A percentile compares a stretch with the other conserved stretches of the same genome.
These are phyloP conservation scores for Parietaria judaica DNA, from an alignment of 306 rosid genomes.

Conservation along the genomic window DNA sequence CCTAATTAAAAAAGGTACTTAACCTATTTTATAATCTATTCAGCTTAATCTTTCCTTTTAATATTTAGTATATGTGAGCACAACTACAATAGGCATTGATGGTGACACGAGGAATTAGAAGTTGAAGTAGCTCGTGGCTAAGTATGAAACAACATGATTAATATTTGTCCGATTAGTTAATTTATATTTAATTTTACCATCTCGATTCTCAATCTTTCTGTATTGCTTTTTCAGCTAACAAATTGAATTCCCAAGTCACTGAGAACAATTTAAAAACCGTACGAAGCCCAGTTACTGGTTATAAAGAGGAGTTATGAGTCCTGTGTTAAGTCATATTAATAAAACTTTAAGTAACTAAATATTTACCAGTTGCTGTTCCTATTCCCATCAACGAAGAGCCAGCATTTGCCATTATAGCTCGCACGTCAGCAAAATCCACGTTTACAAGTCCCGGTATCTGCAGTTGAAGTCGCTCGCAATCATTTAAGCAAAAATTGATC, in stretches of 20 bases:
- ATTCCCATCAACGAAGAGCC: constrained; percentile 96
- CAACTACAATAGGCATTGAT: too few relatives aligned
- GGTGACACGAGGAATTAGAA: too few relatives aligned
- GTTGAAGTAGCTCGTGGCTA: too few relatives aligned
- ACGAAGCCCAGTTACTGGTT: background rate
- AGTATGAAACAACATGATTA: too few relatives aligned
- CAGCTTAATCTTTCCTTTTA: too few relatives aligned
- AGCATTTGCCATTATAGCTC: constrained; percentile 93
- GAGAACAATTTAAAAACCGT: background rate
- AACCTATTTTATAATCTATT: too few relatives aligned
- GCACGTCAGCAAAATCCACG: constrained; percentile 93
- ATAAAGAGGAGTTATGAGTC: background rate
- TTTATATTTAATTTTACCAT: background rate
- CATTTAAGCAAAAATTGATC: background rate
- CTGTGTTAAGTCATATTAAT: too few relatives aligned
- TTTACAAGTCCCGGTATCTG: constrained; percentile 92
- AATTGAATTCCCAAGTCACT: background rate
- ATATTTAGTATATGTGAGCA: too few relatives aligned
- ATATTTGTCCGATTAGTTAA: background rate
- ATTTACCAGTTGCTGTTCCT: constrained; percentile 83
- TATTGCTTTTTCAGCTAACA: background rate
- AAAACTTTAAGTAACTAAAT: background rate
- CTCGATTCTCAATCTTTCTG: background rate
- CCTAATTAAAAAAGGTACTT: too few relatives aligned
- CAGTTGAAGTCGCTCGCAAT: constrained; percentile 23